These are phyloP conservation scores for Komagataea norvegica DNA, from an alignment of 1,139 yeast species.

Conservation along the genomic window DNA sequence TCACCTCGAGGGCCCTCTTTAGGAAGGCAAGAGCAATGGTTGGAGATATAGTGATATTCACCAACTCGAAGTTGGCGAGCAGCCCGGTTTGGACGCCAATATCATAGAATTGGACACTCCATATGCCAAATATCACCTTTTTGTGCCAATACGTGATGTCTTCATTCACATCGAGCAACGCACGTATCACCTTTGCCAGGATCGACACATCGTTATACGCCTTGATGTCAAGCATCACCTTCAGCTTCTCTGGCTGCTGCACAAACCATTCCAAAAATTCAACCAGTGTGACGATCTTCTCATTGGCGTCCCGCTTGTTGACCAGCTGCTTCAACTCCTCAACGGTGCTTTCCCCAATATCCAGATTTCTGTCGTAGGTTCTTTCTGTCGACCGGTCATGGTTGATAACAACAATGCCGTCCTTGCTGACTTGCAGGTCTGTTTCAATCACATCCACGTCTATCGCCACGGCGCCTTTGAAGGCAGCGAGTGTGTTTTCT, in stretches of 20 bases:
- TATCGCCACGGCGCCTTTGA: slow-evolving; percentile 60
- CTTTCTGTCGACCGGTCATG: slow-evolving; percentile 46
- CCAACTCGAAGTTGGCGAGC: slow-evolving; percentile 39
- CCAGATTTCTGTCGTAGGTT: slow-evolving; percentile 31
- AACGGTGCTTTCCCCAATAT: slow-evolving; percentile 35
- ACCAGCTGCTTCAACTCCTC: slow-evolving; percentile 46
- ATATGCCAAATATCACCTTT: slow-evolving; percentile 71
- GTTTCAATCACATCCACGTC: slow-evolving; percentile 56
- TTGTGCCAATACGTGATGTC: slow-evolving; percentile 64
- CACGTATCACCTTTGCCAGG: slow-evolving; percentile 46
- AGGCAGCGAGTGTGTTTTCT: slow-evolving; percentile 76
- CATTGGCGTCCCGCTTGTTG: slow-evolving; percentile 49
- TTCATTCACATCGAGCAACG: slow-evolving; percentile 41
- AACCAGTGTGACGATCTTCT: slow-evolving; percentile 55
- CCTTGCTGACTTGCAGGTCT: slow-evolving; percentile 75
- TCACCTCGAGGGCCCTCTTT: slow-evolving; percentile 8
- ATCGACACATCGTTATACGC: slow-evolving; percentile 59
- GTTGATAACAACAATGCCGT: slow-evolving; percentile 67
- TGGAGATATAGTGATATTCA: slow-evolving; percentile 48
- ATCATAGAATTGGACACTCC: slow-evolving; percentile 66
- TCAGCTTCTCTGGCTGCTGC: slow-evolving; percentile 30
- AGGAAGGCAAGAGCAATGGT: slow-evolving; percentile 32
- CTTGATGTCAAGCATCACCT: slow-evolving; percentile 76
- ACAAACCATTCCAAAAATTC: slow-evolving; percentile 59
- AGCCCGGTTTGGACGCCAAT: slow-evolving; percentile 41